phyloP scores from a whole-genome alignment of 371 early-diverging fungal species.

The Capillidium rhysosporum region DNA sequence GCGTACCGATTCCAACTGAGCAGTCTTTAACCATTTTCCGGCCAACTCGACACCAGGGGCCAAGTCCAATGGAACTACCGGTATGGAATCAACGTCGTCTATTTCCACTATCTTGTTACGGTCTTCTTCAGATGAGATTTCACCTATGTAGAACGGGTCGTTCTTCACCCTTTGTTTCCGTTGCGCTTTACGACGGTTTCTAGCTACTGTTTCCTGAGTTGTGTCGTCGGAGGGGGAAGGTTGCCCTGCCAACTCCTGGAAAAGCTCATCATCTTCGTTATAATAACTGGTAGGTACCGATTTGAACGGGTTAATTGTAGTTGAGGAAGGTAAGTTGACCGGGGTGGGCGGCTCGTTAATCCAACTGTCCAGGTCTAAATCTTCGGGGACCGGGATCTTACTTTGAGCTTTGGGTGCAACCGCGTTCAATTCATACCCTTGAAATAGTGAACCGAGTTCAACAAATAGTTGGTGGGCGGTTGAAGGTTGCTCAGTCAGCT shows the following conservation, averaged over 20 bases:
- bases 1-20: background rate
- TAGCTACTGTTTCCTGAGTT: background rate
- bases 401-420: conserved; percentile 81
- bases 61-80: conserved; percentile 31
- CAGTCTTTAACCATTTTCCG: background rate
- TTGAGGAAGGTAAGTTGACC: conserved; percentile 12
- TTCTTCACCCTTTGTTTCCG: conserved; percentile 33
- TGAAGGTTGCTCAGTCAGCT: background rate
- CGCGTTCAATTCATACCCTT: conserved; percentile 70
- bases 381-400: conserved; percentile 77
- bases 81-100: conserved; percentile 58
- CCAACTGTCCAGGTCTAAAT: conserved; percentile 63
- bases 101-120: conserved; percentile 14
- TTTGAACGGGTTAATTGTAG: background rate
- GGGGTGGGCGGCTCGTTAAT: conserved; percentile 52
- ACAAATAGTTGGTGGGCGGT: background rate
- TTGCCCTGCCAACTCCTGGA: conserved; percentile 10
- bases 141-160: conserved; percentile 56
- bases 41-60: background rate
- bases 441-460: conserved; percentile 40
- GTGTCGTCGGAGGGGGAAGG: conserved; percentile 10
- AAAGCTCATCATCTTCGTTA: conserved; percentile 10
- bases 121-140: conserved; percentile 3
- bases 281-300: too few species aligned
- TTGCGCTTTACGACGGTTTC: conserved; percentile 29